phyloP scores from a whole-genome alignment of 1,284 basidiomycete species.

The Sporisorium reilianum region DNA sequence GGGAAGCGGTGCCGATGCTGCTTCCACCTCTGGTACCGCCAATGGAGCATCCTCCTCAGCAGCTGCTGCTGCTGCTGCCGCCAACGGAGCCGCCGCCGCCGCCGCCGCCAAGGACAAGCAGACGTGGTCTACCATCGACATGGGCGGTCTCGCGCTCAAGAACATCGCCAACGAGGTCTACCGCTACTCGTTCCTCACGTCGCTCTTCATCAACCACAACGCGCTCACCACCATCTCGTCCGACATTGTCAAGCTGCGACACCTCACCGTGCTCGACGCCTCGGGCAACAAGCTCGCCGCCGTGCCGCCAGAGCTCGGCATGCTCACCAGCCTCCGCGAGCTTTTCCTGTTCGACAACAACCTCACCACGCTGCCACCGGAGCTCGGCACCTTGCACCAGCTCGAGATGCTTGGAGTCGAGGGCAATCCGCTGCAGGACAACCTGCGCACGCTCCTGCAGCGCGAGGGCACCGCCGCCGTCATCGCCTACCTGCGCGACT shows the following conservation, averaged over 20 bases:
- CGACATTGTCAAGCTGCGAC: slow-evolving; percentile 84
- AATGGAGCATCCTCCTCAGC: slow-evolving; percentile 24
- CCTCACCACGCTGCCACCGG: slow-evolving; percentile 83
- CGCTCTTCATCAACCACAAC: slow-evolving; percentile 98
- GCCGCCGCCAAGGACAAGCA: slow-evolving; percentile 45
- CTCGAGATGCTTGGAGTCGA: slow-evolving; percentile 93
- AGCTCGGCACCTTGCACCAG: slow-evolving; percentile 91
- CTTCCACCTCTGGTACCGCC: slow-evolving; percentile 18
- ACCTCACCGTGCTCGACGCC: slow-evolving; percentile 90
- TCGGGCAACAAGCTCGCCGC: slow-evolving; percentile 86
- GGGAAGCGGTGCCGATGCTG: slow-evolving; percentile 26
- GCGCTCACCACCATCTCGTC: slow-evolving; percentile 83
- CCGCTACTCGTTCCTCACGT: slow-evolving; percentile 93
- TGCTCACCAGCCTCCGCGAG: slow-evolving; percentile 90
- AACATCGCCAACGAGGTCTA: slow-evolving; percentile 84
- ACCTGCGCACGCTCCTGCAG: slow-evolving; percentile 83
- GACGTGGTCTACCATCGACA: slow-evolving; percentile 89
- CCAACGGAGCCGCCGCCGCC: too few species aligned
- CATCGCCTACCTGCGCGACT: slow-evolving; percentile 88
- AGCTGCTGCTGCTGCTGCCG: neutral
- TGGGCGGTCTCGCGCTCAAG: slow-evolving; percentile 94
- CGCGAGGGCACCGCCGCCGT: slow-evolving; percentile 91
- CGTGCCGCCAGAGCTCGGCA: slow-evolving; percentile 89
- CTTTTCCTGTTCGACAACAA: slow-evolving; percentile 96
- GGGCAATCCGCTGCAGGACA: slow-evolving; percentile 89